Percentiles rank a stretch among this genome's conserved stretches.
phyloP scores from a whole-genome alignment of 2,329 filamentous ascomycete species.

The Chalara sp. region DNA sequence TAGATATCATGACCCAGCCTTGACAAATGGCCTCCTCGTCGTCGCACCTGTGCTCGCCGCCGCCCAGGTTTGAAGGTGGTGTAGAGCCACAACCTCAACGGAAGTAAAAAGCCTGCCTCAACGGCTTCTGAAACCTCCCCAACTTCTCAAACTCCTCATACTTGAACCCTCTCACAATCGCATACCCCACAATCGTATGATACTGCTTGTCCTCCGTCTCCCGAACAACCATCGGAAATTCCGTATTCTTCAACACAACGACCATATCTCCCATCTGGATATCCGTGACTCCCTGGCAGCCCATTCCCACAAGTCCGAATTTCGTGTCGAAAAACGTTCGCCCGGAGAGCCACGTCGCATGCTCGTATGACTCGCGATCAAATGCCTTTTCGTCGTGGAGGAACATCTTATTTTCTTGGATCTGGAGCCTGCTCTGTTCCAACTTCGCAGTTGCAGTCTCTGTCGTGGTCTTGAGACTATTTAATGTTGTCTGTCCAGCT shows the following conservation, averaged over 20 bases:
- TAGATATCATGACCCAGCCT: too few species aligned
- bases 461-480: neutral
- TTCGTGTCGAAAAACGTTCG: slow-evolving; percentile 1
- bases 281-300: slow-evolving; percentile 1
- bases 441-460: slow-evolving; percentile 1
- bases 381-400: neutral
- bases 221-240: slow-evolving; percentile 1
- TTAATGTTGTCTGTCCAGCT: neutral
- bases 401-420: neutral
- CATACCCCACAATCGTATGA: slow-evolving; percentile 1
- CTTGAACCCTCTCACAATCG: slow-evolving; percentile 1
- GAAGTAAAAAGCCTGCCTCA: neutral
- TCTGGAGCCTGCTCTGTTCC: neutral
- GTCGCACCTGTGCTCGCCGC: neutral
- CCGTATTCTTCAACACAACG: slow-evolving; percentile 1
- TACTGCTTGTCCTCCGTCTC: slow-evolving; percentile 1
- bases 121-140: neutral
- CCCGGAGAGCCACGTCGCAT: neutral
- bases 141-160: slow-evolving; percentile 1
- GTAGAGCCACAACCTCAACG: neutral
- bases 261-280: slow-evolving; percentile 1
- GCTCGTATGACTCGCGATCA: neutral
- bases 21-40: neutral
- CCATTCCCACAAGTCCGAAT: neutral
- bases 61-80: neutral